These are phyloP conservation scores for Solanum ossicruentum DNA, from an alignment of 257 asterid genomes.

Conservation along the genomic window DNA sequence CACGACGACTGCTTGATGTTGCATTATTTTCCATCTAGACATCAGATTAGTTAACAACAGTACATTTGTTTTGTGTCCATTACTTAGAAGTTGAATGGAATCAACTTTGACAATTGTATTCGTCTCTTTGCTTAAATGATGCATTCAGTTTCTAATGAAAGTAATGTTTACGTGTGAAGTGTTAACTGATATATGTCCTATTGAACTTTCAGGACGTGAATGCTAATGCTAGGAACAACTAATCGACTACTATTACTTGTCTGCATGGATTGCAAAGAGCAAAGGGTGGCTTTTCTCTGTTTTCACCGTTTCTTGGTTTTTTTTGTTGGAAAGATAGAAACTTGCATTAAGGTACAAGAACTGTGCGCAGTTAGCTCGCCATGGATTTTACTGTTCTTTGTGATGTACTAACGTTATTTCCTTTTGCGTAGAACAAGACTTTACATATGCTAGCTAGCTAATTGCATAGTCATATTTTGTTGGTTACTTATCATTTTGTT, in stretches of 20 bases:
- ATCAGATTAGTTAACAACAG: neutral
- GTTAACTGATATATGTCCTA: neutral
- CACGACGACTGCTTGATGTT: neutral
- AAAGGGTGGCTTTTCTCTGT: neutral
- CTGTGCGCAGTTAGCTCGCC: no score
- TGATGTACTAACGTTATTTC: neutral
- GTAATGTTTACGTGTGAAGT: neutral
- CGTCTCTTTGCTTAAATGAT: neutral
- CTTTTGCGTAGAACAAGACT: neutral
- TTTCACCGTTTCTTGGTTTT: neutral
- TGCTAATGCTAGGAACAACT: neutral
- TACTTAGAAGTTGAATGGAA: neutral
- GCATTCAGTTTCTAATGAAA: neutral
- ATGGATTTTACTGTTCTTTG: neutral
- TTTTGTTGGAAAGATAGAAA: neutral
- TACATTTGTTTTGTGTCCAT: neutral
- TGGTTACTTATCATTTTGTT: neutral
- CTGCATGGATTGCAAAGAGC: neutral
- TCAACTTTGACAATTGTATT: neutral
- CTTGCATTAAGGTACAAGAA: neutral
- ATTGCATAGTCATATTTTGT: neutral
- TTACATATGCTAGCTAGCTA: neutral
- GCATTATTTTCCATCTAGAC: neutral
- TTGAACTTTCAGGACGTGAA: neutral
- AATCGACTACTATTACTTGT: neutral